phyloP scores from a whole-genome alignment of 495 filamentous ascomycete species.

The Aspergillus asperescens region DNA sequence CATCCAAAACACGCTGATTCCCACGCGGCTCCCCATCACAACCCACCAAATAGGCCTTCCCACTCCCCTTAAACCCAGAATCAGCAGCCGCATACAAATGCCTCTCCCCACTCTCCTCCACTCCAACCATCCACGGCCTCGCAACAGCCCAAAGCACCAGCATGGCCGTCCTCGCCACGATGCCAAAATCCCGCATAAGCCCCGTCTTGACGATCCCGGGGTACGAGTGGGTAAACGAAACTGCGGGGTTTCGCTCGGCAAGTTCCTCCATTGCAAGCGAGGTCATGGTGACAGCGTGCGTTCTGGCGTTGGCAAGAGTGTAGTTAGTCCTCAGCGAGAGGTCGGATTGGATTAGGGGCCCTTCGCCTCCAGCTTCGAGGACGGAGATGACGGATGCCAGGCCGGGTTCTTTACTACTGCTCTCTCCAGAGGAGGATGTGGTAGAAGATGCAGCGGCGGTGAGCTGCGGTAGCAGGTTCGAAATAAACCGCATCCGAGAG shows the following conservation, averaged over 20 bases:
- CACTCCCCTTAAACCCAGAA: not conserved
- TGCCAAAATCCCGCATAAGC: not conserved
- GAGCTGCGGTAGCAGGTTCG: conserved; percentile 54
- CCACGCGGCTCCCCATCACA: not conserved
- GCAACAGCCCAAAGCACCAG: not conserved
- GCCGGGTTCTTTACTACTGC: not conserved
- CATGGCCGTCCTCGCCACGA: not conserved
- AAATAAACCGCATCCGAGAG: conserved; percentile 52
- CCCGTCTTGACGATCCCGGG: conserved; percentile 2
- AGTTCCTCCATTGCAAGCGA: not conserved
- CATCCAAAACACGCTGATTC: not conserved
- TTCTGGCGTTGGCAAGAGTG: conserved; percentile 25
- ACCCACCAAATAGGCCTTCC: not conserved
- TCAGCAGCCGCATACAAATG: conserved; percentile 5
- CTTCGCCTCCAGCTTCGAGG: conserved; percentile 46
- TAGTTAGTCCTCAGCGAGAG: conserved; percentile 25
- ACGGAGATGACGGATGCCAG: conserved; percentile 43
- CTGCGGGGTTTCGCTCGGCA: not conserved
- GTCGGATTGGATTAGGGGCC: conserved; percentile 39
- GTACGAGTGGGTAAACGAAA: not conserved
- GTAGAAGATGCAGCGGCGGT: not conserved
- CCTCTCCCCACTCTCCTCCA: conserved; percentile 10
- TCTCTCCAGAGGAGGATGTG: conserved; percentile 32
- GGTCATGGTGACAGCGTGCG: conserved; percentile 37
- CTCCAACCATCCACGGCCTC: not conserved